Evolutionary conservation across 768 basidiomycete species (phyloP), one percentile per base, ranked within the genome.

Genomic region (Leucogyrophana mollusca): DNA sequence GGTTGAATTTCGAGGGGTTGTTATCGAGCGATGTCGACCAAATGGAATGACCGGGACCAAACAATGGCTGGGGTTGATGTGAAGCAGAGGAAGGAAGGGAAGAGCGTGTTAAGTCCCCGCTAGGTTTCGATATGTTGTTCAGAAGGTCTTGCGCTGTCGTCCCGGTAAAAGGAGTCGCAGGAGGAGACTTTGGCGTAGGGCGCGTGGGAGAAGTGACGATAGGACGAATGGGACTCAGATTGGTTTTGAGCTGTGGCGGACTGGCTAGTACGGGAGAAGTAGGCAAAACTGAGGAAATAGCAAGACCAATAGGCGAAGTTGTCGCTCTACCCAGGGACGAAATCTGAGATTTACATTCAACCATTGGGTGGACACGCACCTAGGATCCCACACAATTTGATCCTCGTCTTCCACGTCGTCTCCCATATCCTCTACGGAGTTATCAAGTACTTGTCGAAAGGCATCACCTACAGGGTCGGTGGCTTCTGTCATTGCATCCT

Each of bases 331-430:
- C 23, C 4, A 46, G 13, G 27, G 27, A 30, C 22, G 21, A 18
- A 22, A 21, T 52, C 39, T 62, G 39, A 7, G 6, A 30, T 30
- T 46, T 16, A 32, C 25, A 8, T 30, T 13, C 9, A 4, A 37
- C n/a, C n/a, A n/a, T n/a, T n/a, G n/a, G n/a, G n/a, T n/a, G n/a
- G n/a, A n/a, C n/a, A 52, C 67, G 20, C 45, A 83, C 82, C 79
- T 76, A 25, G 80, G 84, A 60, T 87, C 77, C 69, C 83, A 86
- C 39, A 97, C 83, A 54, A 93, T 83, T 60, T 88, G 78, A 16
- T 91, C 87, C 6, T 82, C 77, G 27, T 74, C 73, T 2, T 83
- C 83, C 8, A 81, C 78, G 1, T 78, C 77, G 3, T 78, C 77
- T 4, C 70, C 67, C 10, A 67, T 72, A 20, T 71, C 70, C 11